Conservation (phyloP, 495 filamentous ascomycete species). For the Lichina pygmaea region DNA sequence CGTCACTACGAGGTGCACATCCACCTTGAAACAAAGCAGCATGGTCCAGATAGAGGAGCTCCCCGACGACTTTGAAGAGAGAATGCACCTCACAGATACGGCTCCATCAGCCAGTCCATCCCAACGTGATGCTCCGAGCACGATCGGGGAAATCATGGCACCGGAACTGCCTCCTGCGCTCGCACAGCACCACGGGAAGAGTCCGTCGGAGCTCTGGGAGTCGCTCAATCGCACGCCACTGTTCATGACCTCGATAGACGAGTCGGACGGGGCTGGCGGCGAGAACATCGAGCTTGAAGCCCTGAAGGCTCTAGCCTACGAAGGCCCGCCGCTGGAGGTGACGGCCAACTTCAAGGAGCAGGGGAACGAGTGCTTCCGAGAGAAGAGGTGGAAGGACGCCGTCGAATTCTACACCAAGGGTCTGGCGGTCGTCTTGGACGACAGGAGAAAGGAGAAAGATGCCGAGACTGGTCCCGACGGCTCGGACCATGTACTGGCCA, state of each 20-base stretch:
- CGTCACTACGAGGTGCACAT: too few relatives aligned
- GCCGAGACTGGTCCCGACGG: not conserved
- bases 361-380: constrained; percentile 65
- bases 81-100: not conserved
- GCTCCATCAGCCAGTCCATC: not conserved
- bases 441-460: constrained; percentile 23
- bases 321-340: constrained; percentile 66
- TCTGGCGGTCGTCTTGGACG: constrained; percentile 32
- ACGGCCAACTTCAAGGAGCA: constrained; percentile 56
- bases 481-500: constrained; percentile 14
- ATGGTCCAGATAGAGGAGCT: not conserved
- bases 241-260: constrained; percentile 83
- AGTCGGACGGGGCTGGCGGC: constrained; percentile 21
- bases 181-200: not conserved
- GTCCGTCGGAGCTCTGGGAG: constrained; percentile 26
- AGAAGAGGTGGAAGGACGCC: constrained; percentile 53
- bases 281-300: constrained; percentile 64
- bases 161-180: not conserved
- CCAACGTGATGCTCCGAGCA: not conserved
- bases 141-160: not conserved
- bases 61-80: not conserved
- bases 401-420: constrained; percentile 79
- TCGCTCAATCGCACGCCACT: constrained; percentile 64
- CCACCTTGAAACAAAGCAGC: too few relatives aligned
- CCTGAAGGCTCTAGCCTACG: constrained; percentile 67